Conservation (phyloP, 2,329 filamentous ascomycete species). For the Dothidotthia symphoricarpi region DNA sequence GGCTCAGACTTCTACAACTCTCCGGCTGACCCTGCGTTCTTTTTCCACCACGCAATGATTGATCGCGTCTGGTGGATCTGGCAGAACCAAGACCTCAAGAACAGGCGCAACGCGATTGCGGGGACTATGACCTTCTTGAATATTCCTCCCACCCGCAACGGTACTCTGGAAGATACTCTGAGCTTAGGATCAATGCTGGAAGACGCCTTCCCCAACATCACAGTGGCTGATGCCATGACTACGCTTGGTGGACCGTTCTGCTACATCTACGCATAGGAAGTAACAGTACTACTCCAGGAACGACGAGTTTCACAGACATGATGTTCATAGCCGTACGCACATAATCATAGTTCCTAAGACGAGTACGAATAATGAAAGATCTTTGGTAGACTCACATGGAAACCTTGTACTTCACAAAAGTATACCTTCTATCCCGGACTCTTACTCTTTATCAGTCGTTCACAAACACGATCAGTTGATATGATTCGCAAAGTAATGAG, state of each 20-base stretch:
- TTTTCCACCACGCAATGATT: slow-evolving; percentile 50
- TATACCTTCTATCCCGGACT: too few relatives aligned
- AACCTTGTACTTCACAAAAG: too few relatives aligned
- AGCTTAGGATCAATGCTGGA: slow-evolving; percentile 40
- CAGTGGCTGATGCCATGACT: slow-evolving; percentile 38
- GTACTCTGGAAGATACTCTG: slow-evolving; percentile 47
- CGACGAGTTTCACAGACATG: too few relatives aligned
- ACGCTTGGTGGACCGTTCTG: slow-evolving; percentile 50
- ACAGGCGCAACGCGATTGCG: slow-evolving; percentile 41
- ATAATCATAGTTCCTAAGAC: too few relatives aligned
- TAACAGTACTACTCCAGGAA: too few relatives aligned
- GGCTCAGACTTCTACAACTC: slow-evolving; percentile 48
- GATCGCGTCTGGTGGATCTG: slow-evolving; percentile 53
- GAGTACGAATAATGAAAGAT: too few relatives aligned
- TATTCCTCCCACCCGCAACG: slow-evolving; percentile 44
- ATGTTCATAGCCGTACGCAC: too few relatives aligned
- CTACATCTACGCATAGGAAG: slow-evolving; percentile 43
- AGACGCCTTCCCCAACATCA: slow-evolving; percentile 26
- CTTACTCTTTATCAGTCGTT: too few relatives aligned
- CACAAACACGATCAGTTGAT: too few relatives aligned
- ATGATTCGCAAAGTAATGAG: too few relatives aligned
- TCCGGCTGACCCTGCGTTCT: slow-evolving; percentile 49
- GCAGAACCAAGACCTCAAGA: slow-evolving; percentile 47
- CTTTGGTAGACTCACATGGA: too few relatives aligned
- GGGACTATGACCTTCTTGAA: slow-evolving; percentile 50